phyloP scores from a whole-genome alignment of 208 protist species.

The Crithidia expoeki region DNA sequence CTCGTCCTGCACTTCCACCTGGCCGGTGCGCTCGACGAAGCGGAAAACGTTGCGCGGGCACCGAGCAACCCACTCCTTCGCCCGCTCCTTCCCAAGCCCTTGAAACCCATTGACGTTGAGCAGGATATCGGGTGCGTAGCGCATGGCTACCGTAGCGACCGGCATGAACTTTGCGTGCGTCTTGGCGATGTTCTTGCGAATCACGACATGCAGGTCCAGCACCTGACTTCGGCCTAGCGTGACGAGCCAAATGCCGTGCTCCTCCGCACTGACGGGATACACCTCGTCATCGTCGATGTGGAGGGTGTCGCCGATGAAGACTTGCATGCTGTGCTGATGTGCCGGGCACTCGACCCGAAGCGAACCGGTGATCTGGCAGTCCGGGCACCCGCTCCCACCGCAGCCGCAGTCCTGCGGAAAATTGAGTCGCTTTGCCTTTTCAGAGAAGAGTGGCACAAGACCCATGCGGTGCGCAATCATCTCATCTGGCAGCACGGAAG shows the following conservation, averaged over 20 bases:
- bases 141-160: slow-evolving; percentile 93
- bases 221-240: slow-evolving; percentile 88
- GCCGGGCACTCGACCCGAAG: slow-evolving; percentile 82
- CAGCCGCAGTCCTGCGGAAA: slow-evolving; percentile 88
- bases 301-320: slow-evolving; percentile 81
- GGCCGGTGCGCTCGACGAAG: slow-evolving; percentile 64
- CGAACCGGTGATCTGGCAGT: slow-evolving; percentile 89
- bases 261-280: slow-evolving; percentile 82
- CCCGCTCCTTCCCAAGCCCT: slow-evolving; percentile 65
- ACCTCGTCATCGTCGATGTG: slow-evolving; percentile 80
- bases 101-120: slow-evolving; percentile 90
- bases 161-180: slow-evolving; percentile 99
- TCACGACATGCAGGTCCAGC: slow-evolving; percentile 76
- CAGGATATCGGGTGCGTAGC: slow-evolving; percentile 91
- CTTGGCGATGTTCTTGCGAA: slow-evolving; percentile 97
- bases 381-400: slow-evolving; percentile 70
- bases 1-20: slow-evolving; percentile 74
- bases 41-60: slow-evolving; percentile 92
- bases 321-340: slow-evolving; percentile 75
- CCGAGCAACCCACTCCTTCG: slow-evolving; percentile 81
- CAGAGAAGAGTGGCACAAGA: slow-evolving; percentile 96
- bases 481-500: slow-evolving; percentile 98
- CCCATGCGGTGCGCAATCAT: slow-evolving; percentile 99
- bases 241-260: slow-evolving; percentile 86
- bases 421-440: slow-evolving; percentile 84